Percentiles rank a stretch among this genome's conserved stretches.
Conservation (phyloP, 176 grass and related monocot species). For the Ensete ventricosum region DNA sequence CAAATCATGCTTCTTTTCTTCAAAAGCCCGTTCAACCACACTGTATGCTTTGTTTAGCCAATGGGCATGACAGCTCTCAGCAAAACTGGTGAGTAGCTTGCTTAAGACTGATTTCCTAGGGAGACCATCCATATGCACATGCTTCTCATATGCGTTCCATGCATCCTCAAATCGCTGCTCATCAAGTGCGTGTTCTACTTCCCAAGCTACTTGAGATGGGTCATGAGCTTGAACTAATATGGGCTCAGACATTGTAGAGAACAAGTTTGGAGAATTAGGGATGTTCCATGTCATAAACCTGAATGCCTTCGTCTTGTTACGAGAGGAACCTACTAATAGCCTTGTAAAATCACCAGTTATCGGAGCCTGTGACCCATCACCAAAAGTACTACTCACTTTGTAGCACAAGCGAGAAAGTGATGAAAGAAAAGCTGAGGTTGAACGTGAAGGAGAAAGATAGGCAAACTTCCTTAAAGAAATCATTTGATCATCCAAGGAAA, state of each 20-base stretch:
- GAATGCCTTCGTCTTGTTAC: background rate
- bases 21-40: constrained; percentile 39
- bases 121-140: constrained; percentile 49
- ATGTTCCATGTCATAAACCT: background rate
- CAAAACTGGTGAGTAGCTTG: constrained; percentile 61
- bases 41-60: constrained; percentile 61
- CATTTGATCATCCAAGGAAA: background rate
- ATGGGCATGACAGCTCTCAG: constrained; percentile 42
- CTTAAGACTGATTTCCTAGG: constrained; percentile 58
- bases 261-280: background rate
- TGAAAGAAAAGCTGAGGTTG: background rate
- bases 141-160: constrained; percentile 64
- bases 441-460: background rate
- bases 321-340: background rate
- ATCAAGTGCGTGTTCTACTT: constrained; percentile 54
- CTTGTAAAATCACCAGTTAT: background rate
- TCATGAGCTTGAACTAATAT: constrained; percentile 63
- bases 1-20: constrained; percentile 32
- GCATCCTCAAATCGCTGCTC: constrained; percentile 63
- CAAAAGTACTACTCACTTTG: background rate
- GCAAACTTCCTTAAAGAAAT: constrained; percentile 5
- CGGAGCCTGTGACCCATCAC: background rate
- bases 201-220: constrained; percentile 34
- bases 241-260: constrained; percentile 41
- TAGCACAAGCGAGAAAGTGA: background rate